Conservation (phyloP, 2,329 filamentous ascomycete species). For the Cladophialophora exuberans region DNA sequence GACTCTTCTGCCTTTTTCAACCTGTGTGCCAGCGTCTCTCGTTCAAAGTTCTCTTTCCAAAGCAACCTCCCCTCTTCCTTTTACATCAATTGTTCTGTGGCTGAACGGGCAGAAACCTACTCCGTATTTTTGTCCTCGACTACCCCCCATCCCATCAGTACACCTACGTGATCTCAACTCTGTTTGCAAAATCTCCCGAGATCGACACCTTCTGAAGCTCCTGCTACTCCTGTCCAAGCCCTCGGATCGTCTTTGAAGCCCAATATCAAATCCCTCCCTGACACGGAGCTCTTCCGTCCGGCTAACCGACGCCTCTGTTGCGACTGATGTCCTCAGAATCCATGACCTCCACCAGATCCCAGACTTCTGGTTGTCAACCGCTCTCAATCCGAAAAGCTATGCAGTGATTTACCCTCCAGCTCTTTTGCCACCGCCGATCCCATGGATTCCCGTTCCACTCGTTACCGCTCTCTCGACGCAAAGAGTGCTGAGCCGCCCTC, state of each 20-base stretch:
- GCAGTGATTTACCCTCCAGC: slow-evolving; percentile 13
- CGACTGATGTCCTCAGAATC: slow-evolving; percentile 18
- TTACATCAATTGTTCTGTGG: not conserved
- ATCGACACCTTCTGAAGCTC: slow-evolving; percentile 15
- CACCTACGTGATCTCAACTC: slow-evolving; percentile 1
- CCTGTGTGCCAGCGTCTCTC: slow-evolving; percentile 1
- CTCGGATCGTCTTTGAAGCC: slow-evolving; percentile 8
- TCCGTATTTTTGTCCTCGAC: no score
- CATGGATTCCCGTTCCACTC: slow-evolving; percentile 33
- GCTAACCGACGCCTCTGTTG: slow-evolving; percentile 9
- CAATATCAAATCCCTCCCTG: slow-evolving; percentile 1
- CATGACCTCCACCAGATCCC: slow-evolving; percentile 24
- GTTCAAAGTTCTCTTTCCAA: not conserved
- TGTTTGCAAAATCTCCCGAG: slow-evolving; percentile 12
- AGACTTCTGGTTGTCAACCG: slow-evolving; percentile 5
- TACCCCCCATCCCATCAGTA: no score
- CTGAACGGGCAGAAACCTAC: no score
- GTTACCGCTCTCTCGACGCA: slow-evolving; percentile 32
- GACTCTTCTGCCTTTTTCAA: not conserved
- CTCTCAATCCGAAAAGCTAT: slow-evolving; percentile 11
- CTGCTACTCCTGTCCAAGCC: not conserved
- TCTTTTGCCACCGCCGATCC: slow-evolving; percentile 14
- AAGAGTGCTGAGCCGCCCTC: slow-evolving; percentile 25
- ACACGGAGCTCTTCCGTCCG: slow-evolving; percentile 17
- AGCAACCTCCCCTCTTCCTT: not conserved